Conservation (phyloP, 2,329 filamentous ascomycete genomes). For the Alternaria sp. region DNA sequence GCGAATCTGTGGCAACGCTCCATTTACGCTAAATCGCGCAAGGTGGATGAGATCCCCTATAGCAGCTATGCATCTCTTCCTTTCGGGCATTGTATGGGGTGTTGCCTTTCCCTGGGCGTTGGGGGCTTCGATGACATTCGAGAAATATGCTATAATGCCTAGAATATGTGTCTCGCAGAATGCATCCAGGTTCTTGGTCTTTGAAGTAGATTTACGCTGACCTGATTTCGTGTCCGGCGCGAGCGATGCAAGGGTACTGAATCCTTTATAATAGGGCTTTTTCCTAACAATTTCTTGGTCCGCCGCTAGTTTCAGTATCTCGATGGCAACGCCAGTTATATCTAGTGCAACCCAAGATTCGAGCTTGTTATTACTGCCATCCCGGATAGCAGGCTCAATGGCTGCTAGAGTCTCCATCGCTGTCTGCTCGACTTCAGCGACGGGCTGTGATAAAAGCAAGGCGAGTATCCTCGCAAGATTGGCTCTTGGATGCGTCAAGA, state of each 20-base stretch:
- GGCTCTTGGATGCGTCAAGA: constrained; percentile 64
- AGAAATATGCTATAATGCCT: constrained; percentile 84
- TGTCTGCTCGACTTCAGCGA: constrained; percentile 71
- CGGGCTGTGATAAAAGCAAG: constrained; percentile 65
- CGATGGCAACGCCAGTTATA: constrained; percentile 76
- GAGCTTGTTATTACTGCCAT: constrained; percentile 64
- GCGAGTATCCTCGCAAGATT: constrained; percentile 68
- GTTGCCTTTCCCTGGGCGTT: constrained; percentile 48
- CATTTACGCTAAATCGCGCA: constrained; percentile 74
- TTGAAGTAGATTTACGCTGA: constrained; percentile 55
- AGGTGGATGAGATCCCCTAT: constrained; percentile 88
- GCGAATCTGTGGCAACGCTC: constrained; percentile 90
- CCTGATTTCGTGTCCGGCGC: constrained; percentile 56
- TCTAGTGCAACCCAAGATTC: constrained; percentile 76
- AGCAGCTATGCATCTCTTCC: constrained; percentile 78
- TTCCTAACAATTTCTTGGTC: constrained; percentile 67
- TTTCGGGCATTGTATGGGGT: constrained; percentile 70
- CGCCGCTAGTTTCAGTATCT: constrained; percentile 81
- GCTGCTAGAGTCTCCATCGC: constrained; percentile 73
- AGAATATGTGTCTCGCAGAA: constrained; percentile 87
- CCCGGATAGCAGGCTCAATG: constrained; percentile 74
- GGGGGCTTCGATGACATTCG: constrained; percentile 77
- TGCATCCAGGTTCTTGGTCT: constrained; percentile 67
- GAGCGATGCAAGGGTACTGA: constrained; percentile 57
- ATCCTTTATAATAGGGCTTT: constrained; percentile 61